Percentiles rank a stretch among this genome's conserved stretches.
Evolutionary conservation across 306 rosid species (phyloP).

Genomic region (Mimosa pudica): DNA sequence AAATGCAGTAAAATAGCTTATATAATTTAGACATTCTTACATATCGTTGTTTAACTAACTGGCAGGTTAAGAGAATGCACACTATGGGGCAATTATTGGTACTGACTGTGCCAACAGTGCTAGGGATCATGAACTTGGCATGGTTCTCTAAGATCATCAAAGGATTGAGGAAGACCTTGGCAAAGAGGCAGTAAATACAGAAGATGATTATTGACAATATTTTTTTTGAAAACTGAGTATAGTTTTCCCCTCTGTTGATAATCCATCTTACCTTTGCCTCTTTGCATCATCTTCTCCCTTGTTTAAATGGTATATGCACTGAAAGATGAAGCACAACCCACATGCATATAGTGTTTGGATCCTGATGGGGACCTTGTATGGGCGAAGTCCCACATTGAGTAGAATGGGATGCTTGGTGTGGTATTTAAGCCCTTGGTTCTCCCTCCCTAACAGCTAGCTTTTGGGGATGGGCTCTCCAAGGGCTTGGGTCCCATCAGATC

Average conservation of each 20-base stretch:
- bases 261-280: slow-evolving; percentile 14
- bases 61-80: slow-evolving; percentile 79
- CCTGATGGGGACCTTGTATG: too few relatives aligned
- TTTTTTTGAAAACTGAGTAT: slow-evolving; percentile 33
- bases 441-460: too few relatives aligned
- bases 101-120: slow-evolving; percentile 62
- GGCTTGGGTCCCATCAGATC: too few relatives aligned
- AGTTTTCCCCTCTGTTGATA: slow-evolving; percentile 35
- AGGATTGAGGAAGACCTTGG: slow-evolving; percentile 85
- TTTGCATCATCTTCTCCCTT: slow-evolving; percentile 1
- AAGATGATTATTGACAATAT: slow-evolving; percentile 19
- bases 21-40: neutral
- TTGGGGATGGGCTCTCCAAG: too few relatives aligned
- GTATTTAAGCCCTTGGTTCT: too few relatives aligned
- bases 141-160: slow-evolving; percentile 85
- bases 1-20: neutral
- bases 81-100: slow-evolving; percentile 60
- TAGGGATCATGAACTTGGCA: slow-evolving; percentile 80
- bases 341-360: slow-evolving; percentile 33
- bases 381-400: too few relatives aligned
- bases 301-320: slow-evolving; percentile 20
- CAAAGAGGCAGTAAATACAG: slow-evolving; percentile 68
- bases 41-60: slow-evolving; percentile 14
- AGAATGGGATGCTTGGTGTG: too few relatives aligned
- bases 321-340: slow-evolving; percentile 36